A percentile compares a stretch with the other conserved stretches of the same genome.
Evolutionary conservation across 192 early-diverging fungal genomes (phyloP).

Genomic region (Coemansia umbellata): DNA sequence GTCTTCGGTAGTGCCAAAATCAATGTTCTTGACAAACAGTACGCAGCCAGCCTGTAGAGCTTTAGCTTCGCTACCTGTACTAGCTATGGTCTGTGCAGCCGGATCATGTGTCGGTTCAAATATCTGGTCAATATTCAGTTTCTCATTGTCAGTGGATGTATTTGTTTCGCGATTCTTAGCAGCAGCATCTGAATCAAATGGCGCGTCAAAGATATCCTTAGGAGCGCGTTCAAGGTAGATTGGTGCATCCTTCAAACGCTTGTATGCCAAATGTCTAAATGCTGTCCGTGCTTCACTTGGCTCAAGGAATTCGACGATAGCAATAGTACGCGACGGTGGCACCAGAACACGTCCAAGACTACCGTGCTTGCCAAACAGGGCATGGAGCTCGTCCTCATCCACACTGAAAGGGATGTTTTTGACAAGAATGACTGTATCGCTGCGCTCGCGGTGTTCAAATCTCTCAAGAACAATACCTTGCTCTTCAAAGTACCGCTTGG

Average conservation of each 20-base stretch:
- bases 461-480: constrained; percentile 78
- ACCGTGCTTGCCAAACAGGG: constrained; percentile 86
- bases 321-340: constrained; percentile 89
- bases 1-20: constrained; percentile 84
- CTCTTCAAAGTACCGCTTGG: constrained; percentile 85
- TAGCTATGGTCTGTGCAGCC: constrained; percentile 25
- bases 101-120: constrained; percentile 51
- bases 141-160: constrained; percentile 11
- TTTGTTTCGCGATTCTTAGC: constrained; percentile 30
- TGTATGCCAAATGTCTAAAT: constrained; percentile 85
- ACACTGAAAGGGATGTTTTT: constrained; percentile 91
- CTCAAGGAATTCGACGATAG: constrained; percentile 89
- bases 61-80: constrained; percentile 36
- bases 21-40: constrained; percentile 96
- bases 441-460: constrained; percentile 75
- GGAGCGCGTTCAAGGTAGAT: constrained; percentile 95
- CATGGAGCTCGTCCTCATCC: constrained; percentile 74
- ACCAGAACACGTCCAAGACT: constrained; percentile 83
- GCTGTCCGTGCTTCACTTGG: constrained; percentile 86
- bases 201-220: constrained; percentile 69
- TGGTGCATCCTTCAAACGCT: constrained; percentile 85
- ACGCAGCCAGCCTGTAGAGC: constrained; percentile 62
- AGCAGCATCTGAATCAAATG: constrained; percentile 35
- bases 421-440: constrained; percentile 87
- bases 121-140: constrained; percentile 34